Evolutionary conservation across 352 stramenopile species (phyloP).

Genomic region (Peronosclerospora sorghi): DNA sequence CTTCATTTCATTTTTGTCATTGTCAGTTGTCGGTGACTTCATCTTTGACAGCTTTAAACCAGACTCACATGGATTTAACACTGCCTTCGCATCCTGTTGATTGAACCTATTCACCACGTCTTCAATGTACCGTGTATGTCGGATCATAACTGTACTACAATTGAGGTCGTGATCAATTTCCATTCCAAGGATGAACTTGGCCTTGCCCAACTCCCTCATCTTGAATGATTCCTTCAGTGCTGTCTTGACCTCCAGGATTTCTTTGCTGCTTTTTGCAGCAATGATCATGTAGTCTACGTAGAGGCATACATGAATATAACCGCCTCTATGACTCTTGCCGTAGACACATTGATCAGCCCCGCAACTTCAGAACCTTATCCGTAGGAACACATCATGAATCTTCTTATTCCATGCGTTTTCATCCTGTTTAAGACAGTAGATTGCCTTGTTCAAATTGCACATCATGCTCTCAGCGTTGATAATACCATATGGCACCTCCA

Average conservation of each 20-base stretch:
- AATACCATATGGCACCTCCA: constrained; percentile 2
- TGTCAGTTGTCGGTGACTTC: no score
- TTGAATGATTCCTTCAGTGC: not conserved
- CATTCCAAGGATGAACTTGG: not conserved
- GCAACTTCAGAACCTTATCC: constrained; percentile 6
- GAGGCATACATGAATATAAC: constrained; percentile 7
- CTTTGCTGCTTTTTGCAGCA: constrained; percentile 1
- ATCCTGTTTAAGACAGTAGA: constrained; percentile 13
- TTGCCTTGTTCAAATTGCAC: constrained; percentile 7
- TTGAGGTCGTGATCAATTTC: not conserved
- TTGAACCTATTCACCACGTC: constrained; percentile 1
- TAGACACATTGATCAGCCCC: constrained; percentile 12
- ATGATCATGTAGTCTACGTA: constrained; percentile 9
- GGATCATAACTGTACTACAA: not conserved
- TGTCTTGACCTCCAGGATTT: constrained; percentile 6
- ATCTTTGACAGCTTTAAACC: no score
- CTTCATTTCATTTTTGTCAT: no score
- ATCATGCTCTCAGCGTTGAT: not conserved
- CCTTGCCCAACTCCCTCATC: no score
- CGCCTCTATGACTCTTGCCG: constrained; percentile 1
- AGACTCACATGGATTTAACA: no score
- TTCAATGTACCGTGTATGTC: not conserved
- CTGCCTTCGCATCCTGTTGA: constrained; percentile 1
- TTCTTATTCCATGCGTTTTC: constrained; percentile 16
- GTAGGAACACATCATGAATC: constrained; percentile 7